Evolutionary conservation across 345 rosid genomes (phyloP), one percentile per base, ranked within the genome.

Genomic region (Salix arbutifolia): DNA sequence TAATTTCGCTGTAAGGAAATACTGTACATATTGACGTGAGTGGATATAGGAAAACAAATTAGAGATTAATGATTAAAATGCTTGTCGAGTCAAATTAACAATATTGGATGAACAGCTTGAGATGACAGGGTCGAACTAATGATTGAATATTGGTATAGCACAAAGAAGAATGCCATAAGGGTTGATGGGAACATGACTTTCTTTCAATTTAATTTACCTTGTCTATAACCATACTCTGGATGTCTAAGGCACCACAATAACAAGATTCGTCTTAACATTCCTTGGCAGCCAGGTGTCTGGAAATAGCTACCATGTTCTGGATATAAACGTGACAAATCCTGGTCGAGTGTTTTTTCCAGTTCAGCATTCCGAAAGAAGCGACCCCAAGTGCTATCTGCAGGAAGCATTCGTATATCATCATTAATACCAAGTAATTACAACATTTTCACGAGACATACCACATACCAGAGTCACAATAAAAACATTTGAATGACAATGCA

Each of bases 251-350:
- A 96, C 99, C 99, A 96, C 76, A 96, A 74, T 69, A 96, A 84
- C 83, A 93, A 78, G 67, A 96, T 89, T 35, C 98, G 88, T 78
- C 99, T 96, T 50, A 96, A 78, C 91, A 96, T 89, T 48, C 99
- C 97, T 87, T 96, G 99, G 80, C 98, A 96, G 65, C 94, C 96
- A 61, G 95, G 89, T 62, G 99, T 91, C 84, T 96, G 99, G 74
- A 96, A 96, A 89, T 90, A 96, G 71, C 89, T 93, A 76, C 92
- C 93, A 74, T 93, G 97, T 79, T 92, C 98, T 0, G 99, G 99
- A 87, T 96, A 96, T 74, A 96, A 87, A 58, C 99, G 91, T 1
- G 97, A 89, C 17, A 96, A 86, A 83, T 96, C 99, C 83, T 93
- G 94, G 83, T 96, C 98, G 72, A 96, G 89, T 73, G 92, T 93